phyloP scores from a whole-genome alignment of 768 basidiomycete species.

The Mycena rosella region DNA sequence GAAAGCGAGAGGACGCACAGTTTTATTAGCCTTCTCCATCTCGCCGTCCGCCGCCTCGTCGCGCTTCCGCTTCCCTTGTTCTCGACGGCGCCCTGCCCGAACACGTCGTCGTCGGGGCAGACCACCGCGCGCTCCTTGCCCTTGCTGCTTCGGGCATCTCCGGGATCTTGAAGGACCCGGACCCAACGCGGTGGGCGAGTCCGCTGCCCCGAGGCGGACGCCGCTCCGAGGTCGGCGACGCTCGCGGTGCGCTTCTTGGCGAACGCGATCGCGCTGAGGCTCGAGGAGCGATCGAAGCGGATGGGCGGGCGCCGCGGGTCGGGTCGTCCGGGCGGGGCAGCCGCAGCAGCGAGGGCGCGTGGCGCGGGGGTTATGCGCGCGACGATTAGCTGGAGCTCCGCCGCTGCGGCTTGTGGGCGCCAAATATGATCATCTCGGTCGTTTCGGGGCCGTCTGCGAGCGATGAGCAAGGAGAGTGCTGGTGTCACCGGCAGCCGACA shows the following conservation, averaged over 20 bases:
- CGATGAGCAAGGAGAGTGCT: constrained; percentile 3
- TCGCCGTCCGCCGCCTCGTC: constrained; percentile 23
- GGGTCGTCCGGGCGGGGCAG: constrained; percentile 83
- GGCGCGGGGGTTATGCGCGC: constrained; percentile 66
- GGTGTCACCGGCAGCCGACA: constrained; percentile 32
- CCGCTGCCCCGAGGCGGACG: constrained; percentile 45
- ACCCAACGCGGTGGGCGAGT: too few relatives aligned
- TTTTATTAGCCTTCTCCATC: constrained; percentile 45
- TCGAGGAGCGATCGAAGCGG: constrained; percentile 44
- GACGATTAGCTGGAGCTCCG: constrained; percentile 61
- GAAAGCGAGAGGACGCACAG: constrained; percentile 54
- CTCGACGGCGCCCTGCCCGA: constrained; percentile 38
- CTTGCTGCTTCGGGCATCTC: constrained; percentile 21
- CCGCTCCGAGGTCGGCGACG: constrained; percentile 52
- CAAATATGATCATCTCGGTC: constrained; percentile 72
- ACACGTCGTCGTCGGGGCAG: constrained; percentile 48
- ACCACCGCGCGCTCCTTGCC: constrained; percentile 31
- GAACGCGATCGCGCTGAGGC: constrained; percentile 34
- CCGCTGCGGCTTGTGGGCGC: constrained; percentile 40
- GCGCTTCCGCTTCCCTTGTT: constrained; percentile 46
- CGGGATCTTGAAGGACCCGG: constrained; percentile 28
- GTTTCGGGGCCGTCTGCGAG: constrained; percentile 76
- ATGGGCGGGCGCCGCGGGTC: constrained; percentile 78
- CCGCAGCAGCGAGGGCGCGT: constrained; percentile 49
- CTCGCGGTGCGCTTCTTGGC: constrained; percentile 36